phyloP scores from a whole-genome alignment of 2,329 filamentous ascomycete genomes.

The Ophiostoma sp. region DNA sequence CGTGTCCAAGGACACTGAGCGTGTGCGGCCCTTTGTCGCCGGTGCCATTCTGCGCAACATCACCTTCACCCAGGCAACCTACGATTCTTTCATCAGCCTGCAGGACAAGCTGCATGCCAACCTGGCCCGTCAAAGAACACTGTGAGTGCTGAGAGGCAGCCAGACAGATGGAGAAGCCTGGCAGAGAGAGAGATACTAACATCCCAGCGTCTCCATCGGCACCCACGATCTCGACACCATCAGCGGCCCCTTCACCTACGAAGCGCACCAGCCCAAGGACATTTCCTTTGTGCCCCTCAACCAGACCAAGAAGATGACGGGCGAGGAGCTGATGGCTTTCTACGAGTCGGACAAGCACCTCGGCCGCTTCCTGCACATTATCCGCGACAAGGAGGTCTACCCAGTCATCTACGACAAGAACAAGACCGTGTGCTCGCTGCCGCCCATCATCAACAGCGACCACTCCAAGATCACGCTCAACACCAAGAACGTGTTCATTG shows the following conservation, averaged over 20 bases:
- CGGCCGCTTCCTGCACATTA: slow-evolving; percentile 77
- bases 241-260: slow-evolving; percentile 92
- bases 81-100: slow-evolving; percentile 94
- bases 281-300: slow-evolving; percentile 90
- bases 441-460: slow-evolving; percentile 95
- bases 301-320: slow-evolving; percentile 83
- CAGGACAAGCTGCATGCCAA: slow-evolving; percentile 99
- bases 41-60: slow-evolving; percentile 85
- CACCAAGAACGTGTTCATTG: slow-evolving; percentile 92
- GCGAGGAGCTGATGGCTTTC: slow-evolving; percentile 83
- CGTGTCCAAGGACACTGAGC: slow-evolving; percentile 66
- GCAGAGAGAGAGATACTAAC: slow-evolving; percentile 20
- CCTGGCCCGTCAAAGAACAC: slow-evolving; percentile 80
- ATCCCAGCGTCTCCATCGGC: slow-evolving; percentile 70
- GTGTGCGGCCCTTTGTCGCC: slow-evolving; percentile 81
- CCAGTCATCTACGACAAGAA: slow-evolving; percentile 93
- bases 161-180: neutral
- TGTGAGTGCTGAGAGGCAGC: slow-evolving; percentile 36
- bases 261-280: slow-evolving; percentile 83
- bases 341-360: slow-evolving; percentile 94
- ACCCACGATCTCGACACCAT: slow-evolving; percentile 95
- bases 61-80: slow-evolving; percentile 83
- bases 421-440: slow-evolving; percentile 80
- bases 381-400: slow-evolving; percentile 87
- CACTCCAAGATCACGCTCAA: slow-evolving; percentile 92